Base-by-base conservation (phyloP, 2,329 filamentous ascomycete species). In the Huntiella moniliformis region DNA sequence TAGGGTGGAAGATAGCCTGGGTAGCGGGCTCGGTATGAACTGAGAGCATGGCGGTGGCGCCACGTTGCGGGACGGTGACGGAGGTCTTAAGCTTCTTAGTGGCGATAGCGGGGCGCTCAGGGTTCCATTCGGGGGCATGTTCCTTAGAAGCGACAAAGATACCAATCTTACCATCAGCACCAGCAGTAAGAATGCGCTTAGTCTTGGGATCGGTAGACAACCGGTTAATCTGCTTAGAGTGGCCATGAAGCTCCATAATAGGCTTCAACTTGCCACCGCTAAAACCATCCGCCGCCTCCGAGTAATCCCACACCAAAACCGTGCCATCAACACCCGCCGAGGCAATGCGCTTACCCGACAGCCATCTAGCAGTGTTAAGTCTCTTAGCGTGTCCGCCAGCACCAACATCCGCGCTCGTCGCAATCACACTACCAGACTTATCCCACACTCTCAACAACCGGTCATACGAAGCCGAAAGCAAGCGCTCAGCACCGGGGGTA, bases 391-490 rank as follows among this genome's bases (percentile, higher is more conserved):
- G 85, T 7, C 84, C 82, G 42, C 82, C 80, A 33, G 73, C 71
- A 49, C 69, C 69, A 5, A 70, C 70, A 3, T 75, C 70, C 2
- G 76, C 65, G 1, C 85, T 88, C 0, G 80, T 83, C 3, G 84
- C 82, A 47, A 94, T 67, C n/a, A 81, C 67, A 51, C 91, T 73
- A n/a, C 84, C 85, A 1, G 85, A 87, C 52, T 79, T 78, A 55
- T 91, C 82, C 88, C 91, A 98, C 52, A 96, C 71, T 53, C 87
- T 72, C 47, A 96, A 64, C 12, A 93, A 64, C 6, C 88, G 88
- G 60, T 98, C 91, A 58, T 93, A 96, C 41, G 84, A 88, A 28
- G 78, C 85, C n/a, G 85, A 92, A n/a, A 94, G 65, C 50, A 96
- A 79, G 51, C 82, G 68, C 42, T 64, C 59, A 18, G 62, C 60